Percentiles rank a stretch among this genome's conserved stretches.
phyloP scores from a whole-genome alignment of 352 stramenopile genomes.

The Phytophthora idaei region DNA sequence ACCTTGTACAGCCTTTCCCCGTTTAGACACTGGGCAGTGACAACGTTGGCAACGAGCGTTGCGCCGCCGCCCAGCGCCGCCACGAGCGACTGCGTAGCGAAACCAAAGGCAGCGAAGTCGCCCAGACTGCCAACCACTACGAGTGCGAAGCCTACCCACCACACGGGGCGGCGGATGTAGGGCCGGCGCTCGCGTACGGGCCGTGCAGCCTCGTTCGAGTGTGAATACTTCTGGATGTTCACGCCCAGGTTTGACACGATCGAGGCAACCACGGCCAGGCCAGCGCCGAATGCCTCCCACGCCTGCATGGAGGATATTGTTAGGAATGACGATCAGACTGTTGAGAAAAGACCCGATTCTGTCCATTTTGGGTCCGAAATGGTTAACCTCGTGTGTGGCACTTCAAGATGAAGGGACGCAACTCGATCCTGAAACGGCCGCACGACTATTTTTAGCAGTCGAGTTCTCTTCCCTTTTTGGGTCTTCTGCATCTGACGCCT shows the following conservation, averaged over 20 bases:
- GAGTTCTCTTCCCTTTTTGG: conserved; percentile 14
- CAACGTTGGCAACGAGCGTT: conserved; percentile 89
- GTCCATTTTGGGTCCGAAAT: conserved; percentile 1
- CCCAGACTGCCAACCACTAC: conserved; percentile 84
- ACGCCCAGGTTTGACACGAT: conserved; percentile 90
- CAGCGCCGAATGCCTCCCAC: conserved; percentile 83
- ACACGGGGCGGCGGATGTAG: conserved; percentile 88
- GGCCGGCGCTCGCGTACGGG: conserved; percentile 57
- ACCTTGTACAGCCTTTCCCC: conserved; percentile 75
- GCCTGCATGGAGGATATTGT: conserved; percentile 48
- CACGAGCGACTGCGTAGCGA: conserved; percentile 90
- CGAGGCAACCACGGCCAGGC: conserved; percentile 77
- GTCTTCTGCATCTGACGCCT: conserved; percentile 23
- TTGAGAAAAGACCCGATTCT: conserved; percentile 1
- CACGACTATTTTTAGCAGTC: conserved; percentile 24
- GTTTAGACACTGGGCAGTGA: conserved; percentile 88
- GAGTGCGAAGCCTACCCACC: conserved; percentile 83
- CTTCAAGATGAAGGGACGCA: conserved; percentile 5
- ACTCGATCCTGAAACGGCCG: conserved; percentile 27
- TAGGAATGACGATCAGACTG: conserved; percentile 12
- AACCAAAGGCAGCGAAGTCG: conserved; percentile 90
- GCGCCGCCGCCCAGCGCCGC: conserved; percentile 83
- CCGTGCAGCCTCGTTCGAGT: conserved; percentile 58
- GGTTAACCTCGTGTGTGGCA: conserved; percentile 3
- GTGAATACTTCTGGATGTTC: conserved; percentile 91